A percentile compares a stretch with the other conserved stretches of the same genome.
Conservation (phyloP, 148 eudicot genomes). For the Vaccinium macrocarpon region DNA sequence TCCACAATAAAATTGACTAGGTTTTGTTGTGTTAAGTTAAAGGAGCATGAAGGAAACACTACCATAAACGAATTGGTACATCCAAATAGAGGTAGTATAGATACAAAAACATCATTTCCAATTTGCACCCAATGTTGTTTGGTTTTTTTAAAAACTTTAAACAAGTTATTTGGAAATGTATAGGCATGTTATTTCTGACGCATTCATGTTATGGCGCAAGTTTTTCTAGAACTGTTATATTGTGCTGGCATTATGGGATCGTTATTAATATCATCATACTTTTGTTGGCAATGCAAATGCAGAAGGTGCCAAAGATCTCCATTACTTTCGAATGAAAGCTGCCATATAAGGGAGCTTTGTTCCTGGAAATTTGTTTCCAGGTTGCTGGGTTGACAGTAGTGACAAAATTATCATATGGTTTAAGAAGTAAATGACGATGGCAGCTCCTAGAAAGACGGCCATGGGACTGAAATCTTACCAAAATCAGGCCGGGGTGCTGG, state of each 20-base stretch:
- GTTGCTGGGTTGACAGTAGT: constrained; percentile 15
- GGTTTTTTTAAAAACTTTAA: not conserved
- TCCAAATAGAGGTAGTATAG: not conserved
- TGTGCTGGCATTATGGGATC: not conserved
- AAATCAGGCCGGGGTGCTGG: constrained; percentile 69
- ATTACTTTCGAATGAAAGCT: constrained; percentile 1
- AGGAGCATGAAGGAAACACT: not conserved
- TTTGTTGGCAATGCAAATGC: not conserved
- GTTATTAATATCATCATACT: not conserved
- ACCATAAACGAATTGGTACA: not conserved
- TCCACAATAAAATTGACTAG: not conserved
- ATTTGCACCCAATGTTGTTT: not conserved
- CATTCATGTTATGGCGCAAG: not conserved
- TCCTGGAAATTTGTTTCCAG: constrained; percentile 17
- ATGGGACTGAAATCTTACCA: constrained; percentile 70
- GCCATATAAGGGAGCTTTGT: not conserved
- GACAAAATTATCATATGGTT: constrained; percentile 19
- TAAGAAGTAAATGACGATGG: constrained; percentile 33
- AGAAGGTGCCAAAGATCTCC: not conserved
- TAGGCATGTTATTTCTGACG: not conserved
- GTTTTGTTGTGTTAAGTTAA: not conserved
- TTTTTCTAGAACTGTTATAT: not conserved
- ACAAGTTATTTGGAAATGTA: not conserved
- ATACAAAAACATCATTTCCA: not conserved
- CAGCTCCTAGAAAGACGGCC: constrained; percentile 48